A percentile compares a stretch with the other conserved stretches of the same genome.
phyloP scores from a whole-genome alignment of 139 green algal species.

The Haematococcus lacustris region DNA sequence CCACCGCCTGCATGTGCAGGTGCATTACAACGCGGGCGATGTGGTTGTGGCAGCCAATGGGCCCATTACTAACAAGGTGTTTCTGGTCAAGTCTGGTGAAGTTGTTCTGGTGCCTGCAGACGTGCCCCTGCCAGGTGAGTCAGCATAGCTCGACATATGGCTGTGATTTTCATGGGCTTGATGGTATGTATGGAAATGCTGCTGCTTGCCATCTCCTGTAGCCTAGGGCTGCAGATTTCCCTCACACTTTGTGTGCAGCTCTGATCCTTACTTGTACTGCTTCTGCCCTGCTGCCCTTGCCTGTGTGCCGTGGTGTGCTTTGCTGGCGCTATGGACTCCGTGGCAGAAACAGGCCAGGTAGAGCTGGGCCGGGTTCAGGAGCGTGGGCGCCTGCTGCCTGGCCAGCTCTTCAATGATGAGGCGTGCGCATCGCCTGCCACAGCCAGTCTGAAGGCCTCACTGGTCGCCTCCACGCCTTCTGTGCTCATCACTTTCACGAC shows the following conservation, averaged over 20 bases:
- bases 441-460: conserved; percentile 20
- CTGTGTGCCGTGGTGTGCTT: not conserved
- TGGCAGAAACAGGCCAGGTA: conserved; percentile 11
- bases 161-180: too few relatives aligned
- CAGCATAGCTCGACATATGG: too few relatives aligned
- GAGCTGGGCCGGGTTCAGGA: conserved; percentile 9
- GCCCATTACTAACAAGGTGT: conserved; percentile 26
- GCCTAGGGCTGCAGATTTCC: too few relatives aligned
- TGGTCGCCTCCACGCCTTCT: conserved; percentile 24
- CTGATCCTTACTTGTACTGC: too few relatives aligned
- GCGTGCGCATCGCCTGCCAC: conserved; percentile 20
- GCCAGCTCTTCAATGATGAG: conserved; percentile 40
- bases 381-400: conserved; percentile 18
- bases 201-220: too few relatives aligned
- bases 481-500: conserved; percentile 32
- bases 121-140: conserved; percentile 21
- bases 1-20: too few relatives aligned
- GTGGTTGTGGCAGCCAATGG: conserved; percentile 29
- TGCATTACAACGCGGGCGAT: conserved; percentile 26
- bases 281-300: too few relatives aligned
- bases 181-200: too few relatives aligned
- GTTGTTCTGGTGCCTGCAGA: conserved; percentile 33
- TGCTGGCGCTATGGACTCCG: not conserved
- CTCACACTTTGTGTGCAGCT: too few relatives aligned
- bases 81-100: conserved; percentile 40